These are phyloP conservation scores for Fusarium pilosicola DNA, from an alignment of 2,329 filamentous ascomycete genomes.

Conservation along the genomic window DNA sequence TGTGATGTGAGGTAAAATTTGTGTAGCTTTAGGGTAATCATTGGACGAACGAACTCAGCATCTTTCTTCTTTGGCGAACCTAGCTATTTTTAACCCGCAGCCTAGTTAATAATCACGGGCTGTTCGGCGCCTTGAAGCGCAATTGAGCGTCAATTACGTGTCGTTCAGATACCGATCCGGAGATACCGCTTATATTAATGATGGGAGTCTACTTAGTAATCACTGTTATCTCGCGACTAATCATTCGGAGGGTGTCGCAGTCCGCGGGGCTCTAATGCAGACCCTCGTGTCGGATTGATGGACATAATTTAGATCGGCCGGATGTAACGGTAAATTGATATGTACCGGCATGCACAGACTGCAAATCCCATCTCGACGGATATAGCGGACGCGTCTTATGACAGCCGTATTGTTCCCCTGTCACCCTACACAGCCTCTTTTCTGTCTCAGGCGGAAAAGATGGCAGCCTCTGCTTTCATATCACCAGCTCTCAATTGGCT, in stretches of 20 bases:
- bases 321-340: not conserved
- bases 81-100: not conserved
- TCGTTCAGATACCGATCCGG: not conserved
- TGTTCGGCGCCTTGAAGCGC: no score
- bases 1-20: not conserved
- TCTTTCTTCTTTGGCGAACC: not conserved
- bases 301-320: not conserved
- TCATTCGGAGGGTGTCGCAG: not conserved
- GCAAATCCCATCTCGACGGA: not conserved
- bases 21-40: no score
- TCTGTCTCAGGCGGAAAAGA: not conserved
- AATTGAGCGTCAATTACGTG: not conserved
- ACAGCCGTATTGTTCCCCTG: not conserved
- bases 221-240: accelerated
- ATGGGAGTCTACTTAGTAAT: not conserved
- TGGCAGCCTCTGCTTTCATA: not conserved
- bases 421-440: not conserved
- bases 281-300: not conserved
- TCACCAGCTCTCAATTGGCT: not conserved
- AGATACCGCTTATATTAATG: not conserved
- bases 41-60: not conserved
- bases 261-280: not conserved
- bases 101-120: not conserved
- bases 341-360: not conserved
- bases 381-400: not conserved